Base-by-base conservation (phyloP, 768 basidiomycete species). In the Boletus reticuloceps region DNA sequence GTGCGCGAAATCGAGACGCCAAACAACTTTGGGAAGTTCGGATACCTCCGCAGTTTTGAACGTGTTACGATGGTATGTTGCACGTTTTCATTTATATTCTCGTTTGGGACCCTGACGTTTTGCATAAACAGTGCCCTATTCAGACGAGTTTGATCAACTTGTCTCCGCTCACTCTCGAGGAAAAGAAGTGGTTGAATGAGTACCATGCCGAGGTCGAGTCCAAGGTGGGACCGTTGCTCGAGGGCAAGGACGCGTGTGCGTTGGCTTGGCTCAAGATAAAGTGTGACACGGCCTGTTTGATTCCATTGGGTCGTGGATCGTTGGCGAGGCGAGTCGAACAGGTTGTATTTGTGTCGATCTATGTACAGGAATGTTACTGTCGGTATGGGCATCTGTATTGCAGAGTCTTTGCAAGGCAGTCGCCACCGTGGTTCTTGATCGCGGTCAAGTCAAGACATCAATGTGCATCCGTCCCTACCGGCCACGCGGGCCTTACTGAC, bases 1-100 rank as follows among this genome's bases (percentile, higher is more conserved):
- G 89, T 96, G 5, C 79, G 81, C 47, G 80, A 85, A 42, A 86
- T 72, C 11, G 69, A 86, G 51, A 93, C 92, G 1, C 82, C 84
- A 51, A 81, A 92, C 65, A 80, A 82, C 59, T 98, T 95, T 67
- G 93, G 91, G 2, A 80, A 86, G 29, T 82, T 84, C 19, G 91
- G 88, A 2, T 98, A 85, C 71, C 79, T 97, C 32, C n/a, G n/a
- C n/a, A 80, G 84, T 3, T 89, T 96, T 58, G 96, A 98, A 71
- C 77, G 81, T 52, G 78, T 98, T 53, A 98, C 95, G 0, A 82
- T 96, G 82, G 95, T 94, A 46, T 46, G 86, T 71, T 31, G 39
- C 3, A 5, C 4, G 9, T 14, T 29, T 20, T 36, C 12, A 22
- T 32, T 42, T 36, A 20, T 46, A 19, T 38, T 36, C 14, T 19